Percentiles rank a stretch among this genome's conserved stretches.
Evolutionary conservation across 176 grass and related monocot genomes (phyloP).

Genomic region (Carex myosuroides): DNA sequence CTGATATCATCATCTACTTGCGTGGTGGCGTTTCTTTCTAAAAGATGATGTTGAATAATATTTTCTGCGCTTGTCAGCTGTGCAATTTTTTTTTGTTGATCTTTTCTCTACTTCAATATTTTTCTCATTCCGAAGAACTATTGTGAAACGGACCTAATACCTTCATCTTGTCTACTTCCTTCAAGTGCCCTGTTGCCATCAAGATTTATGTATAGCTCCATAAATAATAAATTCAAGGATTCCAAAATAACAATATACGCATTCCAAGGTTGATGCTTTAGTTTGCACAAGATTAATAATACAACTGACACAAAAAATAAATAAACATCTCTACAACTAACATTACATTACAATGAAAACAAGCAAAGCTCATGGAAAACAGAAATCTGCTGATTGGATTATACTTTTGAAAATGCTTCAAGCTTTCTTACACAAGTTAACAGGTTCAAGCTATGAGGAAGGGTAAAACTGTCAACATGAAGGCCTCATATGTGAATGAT

Average conservation of each 20-base stretch:
- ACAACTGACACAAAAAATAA: not conserved
- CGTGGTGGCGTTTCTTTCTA: too few species aligned
- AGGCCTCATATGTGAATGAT: constrained; percentile 75
- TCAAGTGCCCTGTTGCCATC: not conserved
- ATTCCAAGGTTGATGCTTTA: not conserved
- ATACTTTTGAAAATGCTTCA: not conserved
- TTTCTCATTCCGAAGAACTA: not conserved
- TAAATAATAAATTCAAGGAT: not conserved
- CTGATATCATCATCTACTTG: too few species aligned
- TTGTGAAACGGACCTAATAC: not conserved
- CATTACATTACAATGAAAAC: constrained; percentile 9
- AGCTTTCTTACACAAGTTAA: not conserved
- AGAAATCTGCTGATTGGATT: not conserved
- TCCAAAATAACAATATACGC: not conserved
- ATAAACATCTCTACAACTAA: constrained; percentile 8
- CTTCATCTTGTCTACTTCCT: not conserved
- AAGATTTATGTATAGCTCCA: not conserved
- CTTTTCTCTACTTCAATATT: not conserved
- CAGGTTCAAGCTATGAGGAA: constrained; percentile 58
- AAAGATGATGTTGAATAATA: too few species aligned
- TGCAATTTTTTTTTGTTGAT: too few species aligned
- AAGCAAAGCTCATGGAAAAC: not conserved
- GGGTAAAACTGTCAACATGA: constrained; percentile 83
- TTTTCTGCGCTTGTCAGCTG: too few species aligned
- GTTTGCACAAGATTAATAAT: not conserved